These are phyloP conservation scores for Penicillium paneum DNA, from an alignment of 2,329 filamentous ascomycete species.

Conservation along the genomic window DNA sequence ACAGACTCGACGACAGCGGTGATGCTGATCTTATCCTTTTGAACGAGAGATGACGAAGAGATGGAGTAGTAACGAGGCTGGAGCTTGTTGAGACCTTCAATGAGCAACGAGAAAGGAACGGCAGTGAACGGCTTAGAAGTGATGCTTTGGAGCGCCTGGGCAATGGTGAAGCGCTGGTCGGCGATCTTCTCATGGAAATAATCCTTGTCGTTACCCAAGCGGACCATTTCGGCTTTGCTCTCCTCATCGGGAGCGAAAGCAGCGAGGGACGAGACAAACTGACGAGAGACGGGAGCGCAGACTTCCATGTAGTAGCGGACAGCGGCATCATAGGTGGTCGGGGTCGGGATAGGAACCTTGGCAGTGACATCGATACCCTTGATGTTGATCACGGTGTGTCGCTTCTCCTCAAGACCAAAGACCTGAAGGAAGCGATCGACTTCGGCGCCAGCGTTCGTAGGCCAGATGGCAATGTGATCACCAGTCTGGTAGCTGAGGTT, in stretches of 20 bases:
- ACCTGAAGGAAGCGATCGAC: conserved; percentile 85
- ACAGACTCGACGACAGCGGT: conserved; percentile 91
- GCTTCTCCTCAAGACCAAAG: conserved; percentile 72
- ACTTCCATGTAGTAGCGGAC: conserved; percentile 96
- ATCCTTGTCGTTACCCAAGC: conserved; percentile 88
- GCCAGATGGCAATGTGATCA: conserved; percentile 97
- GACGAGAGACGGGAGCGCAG: conserved; percentile 89
- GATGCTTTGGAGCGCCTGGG: conserved; percentile 73
- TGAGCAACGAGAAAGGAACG: conserved; percentile 89
- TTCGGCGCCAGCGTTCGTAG: conserved; percentile 87
- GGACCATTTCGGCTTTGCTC: conserved; percentile 81
- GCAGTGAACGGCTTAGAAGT: conserved; percentile 74
- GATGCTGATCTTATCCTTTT: conserved; percentile 91
- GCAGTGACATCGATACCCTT: conserved; percentile 92
- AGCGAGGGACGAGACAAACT: conserved; percentile 83
- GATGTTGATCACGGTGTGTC: conserved; percentile 77
- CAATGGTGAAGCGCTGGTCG: conserved; percentile 81
- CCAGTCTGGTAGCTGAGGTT: conserved; percentile 93
- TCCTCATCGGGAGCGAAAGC: conserved; percentile 84
- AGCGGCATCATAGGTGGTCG: conserved; percentile 92
- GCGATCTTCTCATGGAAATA: conserved; percentile 87
- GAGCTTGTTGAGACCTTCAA: conserved; percentile 90
- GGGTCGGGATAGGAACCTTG: conserved; percentile 95
- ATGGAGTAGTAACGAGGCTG: conserved; percentile 99
- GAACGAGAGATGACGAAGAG: conserved; percentile 90